Evolutionary conservation across 768 basidiomycete genomes (phyloP).

Genomic region (Exsudoporus frostii): DNA sequence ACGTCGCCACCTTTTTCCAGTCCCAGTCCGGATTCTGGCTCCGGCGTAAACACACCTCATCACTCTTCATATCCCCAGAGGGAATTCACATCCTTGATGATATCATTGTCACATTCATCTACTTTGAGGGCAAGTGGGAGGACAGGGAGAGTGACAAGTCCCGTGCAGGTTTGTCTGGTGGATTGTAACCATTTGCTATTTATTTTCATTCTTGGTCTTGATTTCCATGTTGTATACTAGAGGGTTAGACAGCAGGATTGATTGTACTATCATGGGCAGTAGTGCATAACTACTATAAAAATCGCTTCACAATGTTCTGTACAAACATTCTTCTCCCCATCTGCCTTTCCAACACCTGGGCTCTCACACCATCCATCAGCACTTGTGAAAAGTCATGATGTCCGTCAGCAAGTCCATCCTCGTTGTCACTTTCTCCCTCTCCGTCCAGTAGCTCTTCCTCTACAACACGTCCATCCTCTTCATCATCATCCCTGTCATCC

Average conservation of each 20-base stretch:
- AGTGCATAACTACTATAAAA: background rate
- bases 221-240: background rate
- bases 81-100: conserved; percentile 33
- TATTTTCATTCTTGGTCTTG: background rate
- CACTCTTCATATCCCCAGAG: conserved; percentile 28
- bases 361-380: conserved; percentile 1
- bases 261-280: background rate
- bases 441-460: conserved; percentile 2
- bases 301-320: conserved; percentile 7
- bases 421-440: background rate
- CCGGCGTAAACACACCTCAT: conserved; percentile 15
- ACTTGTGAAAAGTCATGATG: conserved; percentile 12
- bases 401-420: background rate
- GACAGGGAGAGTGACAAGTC: conserved; percentile 21
- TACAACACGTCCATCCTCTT: conserved; percentile 11
- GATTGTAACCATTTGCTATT: background rate
- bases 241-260: background rate
- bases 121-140: conserved; percentile 31
- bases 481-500: background rate
- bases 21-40: conserved; percentile 13
- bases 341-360: conserved; percentile 11
- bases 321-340: conserved; percentile 17
- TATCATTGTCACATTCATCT: conserved; percentile 36
- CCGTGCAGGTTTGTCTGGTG: conserved; percentile 3
- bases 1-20: conserved; percentile 28